Conservation (phyloP, 768 basidiomycete species). For the button mushroom (Agaricus bisporus) region DNA sequence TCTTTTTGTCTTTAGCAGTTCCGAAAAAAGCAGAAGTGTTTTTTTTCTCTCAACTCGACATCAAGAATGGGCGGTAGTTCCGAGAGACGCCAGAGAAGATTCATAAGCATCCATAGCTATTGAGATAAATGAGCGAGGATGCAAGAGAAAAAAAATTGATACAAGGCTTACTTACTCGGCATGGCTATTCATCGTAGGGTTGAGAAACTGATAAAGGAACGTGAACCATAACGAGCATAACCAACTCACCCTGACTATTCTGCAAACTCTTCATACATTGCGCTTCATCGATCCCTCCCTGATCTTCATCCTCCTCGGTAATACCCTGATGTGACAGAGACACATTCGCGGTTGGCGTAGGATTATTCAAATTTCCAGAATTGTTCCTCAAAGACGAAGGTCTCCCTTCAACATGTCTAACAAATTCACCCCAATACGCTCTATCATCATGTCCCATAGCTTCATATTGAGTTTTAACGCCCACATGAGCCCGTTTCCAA, state of each 20-base stretch:
- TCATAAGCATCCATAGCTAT: slow-evolving; percentile 5
- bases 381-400: slow-evolving; percentile 22
- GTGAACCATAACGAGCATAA: too few relatives aligned
- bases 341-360: slow-evolving; percentile 7
- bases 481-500: slow-evolving; percentile 51
- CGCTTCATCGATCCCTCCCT: slow-evolving; percentile 17
- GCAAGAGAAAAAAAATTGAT: too few relatives aligned
- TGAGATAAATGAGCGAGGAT: background rate
- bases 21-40: too few relatives aligned
- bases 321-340: slow-evolving; percentile 15
- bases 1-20: too few relatives aligned
- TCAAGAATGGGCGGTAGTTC: background rate
- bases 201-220: background rate
- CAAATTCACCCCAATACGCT: slow-evolving; percentile 67
- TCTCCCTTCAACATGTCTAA: slow-evolving; percentile 53
- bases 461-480: slow-evolving; percentile 45
- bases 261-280: slow-evolving; percentile 13
- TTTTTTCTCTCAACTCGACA: too few relatives aligned
- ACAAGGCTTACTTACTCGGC: background rate
- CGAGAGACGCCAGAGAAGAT: slow-evolving; percentile 1
- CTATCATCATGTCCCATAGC: slow-evolving; percentile 48
- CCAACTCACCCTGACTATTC: slow-evolving; percentile 6
- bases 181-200: background rate
- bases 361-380: background rate
- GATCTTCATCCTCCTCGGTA: slow-evolving; percentile 12